Evolutionary conservation across 345 rosid species (phyloP), one percentile per base, ranked within the genome.

Genomic region (Gossypium anomalum): DNA sequence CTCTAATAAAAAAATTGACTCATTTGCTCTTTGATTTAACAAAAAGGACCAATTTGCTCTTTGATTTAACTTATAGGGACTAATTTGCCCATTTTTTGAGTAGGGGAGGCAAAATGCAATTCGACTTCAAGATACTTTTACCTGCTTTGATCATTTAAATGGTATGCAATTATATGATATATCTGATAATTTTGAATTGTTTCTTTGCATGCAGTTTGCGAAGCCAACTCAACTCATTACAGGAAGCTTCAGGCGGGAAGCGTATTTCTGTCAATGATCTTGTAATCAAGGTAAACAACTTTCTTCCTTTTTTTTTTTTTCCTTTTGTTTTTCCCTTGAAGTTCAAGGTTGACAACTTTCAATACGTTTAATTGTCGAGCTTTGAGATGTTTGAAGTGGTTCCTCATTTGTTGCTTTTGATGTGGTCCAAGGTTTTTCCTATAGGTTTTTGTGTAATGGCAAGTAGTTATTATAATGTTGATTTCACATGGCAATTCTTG

Each of bases 211-310:
- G 73, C 85, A 95, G 99, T 68, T 80, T 95, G 83, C 88, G 98
- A 65, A 83, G 85, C 80, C 87, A 88, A 52, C 89, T 95, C 56
- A 95, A 95, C 80, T 84, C 85, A 67, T 82, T 93, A 80, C 98
- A 90, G 89, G 97, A 91, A 80, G 89, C 89, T 81, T 88, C 90
- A 17, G 99, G 97, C 78, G 99, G 97, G 56, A 95, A 87, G 86
- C 87, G 94, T 69, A 83, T 95, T 79, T 95, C 99, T 14, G 76
- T 95, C 67, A 95, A 95, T 83, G 98, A 95, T 83, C 98, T 93
- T 81, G 98, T 95, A 45, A 94, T 95, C 75, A 95, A 95, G 98
- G 99, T 95, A 88, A 47, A 57, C 9, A 34, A 57, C 73, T 53
- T 58, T 70, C 11, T 19, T 34, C 1, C 23, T 23, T 1, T 23